Conservation (phyloP, 352 stramenopile species). For the Pythium aquatile region DNA sequence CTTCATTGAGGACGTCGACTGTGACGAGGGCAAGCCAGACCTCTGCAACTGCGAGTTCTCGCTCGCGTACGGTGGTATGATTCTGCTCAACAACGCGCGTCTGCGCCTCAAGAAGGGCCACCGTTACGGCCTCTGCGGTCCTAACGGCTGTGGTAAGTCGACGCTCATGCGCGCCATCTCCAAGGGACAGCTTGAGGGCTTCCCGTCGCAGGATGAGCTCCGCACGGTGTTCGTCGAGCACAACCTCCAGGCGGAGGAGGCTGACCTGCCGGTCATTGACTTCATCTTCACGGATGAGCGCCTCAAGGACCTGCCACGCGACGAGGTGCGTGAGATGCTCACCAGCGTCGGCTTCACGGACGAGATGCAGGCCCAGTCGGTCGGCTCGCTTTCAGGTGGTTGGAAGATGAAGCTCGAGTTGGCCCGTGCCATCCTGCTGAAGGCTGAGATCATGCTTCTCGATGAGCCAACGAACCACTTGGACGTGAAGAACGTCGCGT, state of each 20-base stretch:
- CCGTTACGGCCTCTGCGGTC: constrained; percentile 94
- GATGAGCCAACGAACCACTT: constrained; percentile 96
- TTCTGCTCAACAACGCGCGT: constrained; percentile 90
- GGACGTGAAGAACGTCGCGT: constrained; percentile 92
- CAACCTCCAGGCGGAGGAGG: constrained; percentile 92
- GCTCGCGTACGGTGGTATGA: constrained; percentile 94
- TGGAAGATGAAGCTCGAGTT: constrained; percentile 96
- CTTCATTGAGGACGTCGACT: constrained; percentile 95
- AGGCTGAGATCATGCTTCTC: constrained; percentile 96
- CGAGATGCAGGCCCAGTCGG: constrained; percentile 91
- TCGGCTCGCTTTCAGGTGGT: constrained; percentile 93
- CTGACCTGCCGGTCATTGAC: constrained; percentile 80
- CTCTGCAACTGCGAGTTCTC: constrained; percentile 99
- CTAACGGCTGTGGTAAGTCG: constrained; percentile 93
- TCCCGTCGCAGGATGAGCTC: constrained; percentile 93
- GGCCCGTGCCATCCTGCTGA: constrained; percentile 92
- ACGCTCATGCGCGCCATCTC: constrained; percentile 97
- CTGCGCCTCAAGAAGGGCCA: constrained; percentile 90
- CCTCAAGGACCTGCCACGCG: constrained; percentile 84
- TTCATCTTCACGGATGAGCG: constrained; percentile 89
- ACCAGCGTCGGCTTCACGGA: constrained; percentile 91
- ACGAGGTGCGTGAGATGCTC: constrained; percentile 92
- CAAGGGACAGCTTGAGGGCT: constrained; percentile 95
- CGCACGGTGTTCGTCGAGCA: constrained; percentile 97
- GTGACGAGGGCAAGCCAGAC: constrained; percentile 96